Evolutionary conservation across 2,329 filamentous ascomycete genomes (phyloP).

Genomic region (Exophiala phaeomuriformis): DNA sequence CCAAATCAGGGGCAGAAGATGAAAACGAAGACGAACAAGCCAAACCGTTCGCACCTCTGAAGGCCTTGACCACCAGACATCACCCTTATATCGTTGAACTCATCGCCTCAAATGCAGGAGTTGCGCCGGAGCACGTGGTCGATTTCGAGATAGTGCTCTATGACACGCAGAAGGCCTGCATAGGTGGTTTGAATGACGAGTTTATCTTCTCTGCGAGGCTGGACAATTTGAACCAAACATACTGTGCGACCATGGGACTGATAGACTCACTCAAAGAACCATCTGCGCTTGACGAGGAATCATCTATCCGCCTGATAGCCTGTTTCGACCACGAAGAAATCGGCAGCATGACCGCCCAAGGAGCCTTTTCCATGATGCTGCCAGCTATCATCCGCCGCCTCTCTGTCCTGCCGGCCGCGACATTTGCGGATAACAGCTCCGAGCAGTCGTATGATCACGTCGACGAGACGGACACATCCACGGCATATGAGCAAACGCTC

Average conservation of each 20-base stretch:
- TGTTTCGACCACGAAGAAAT: slow-evolving; percentile 99
- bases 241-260: slow-evolving; percentile 78
- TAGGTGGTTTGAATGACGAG: slow-evolving; percentile 86
- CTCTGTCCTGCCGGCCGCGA: slow-evolving; percentile 63
- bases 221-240: slow-evolving; percentile 95
- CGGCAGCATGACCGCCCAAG: slow-evolving; percentile 84
- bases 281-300: slow-evolving; percentile 63
- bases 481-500: slow-evolving; percentile 88
- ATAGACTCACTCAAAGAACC: slow-evolving; percentile 66
- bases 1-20: slow-evolving; percentile 28
- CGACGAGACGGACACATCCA: slow-evolving; percentile 57
- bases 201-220: slow-evolving; percentile 93
- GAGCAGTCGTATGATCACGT: slow-evolving; percentile 60
- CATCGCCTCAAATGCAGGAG: slow-evolving; percentile 70
- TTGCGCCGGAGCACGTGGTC: slow-evolving; percentile 62
- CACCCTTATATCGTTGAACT: slow-evolving; percentile 81
- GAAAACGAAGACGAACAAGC: slow-evolving; percentile 41
- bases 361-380: slow-evolving; percentile 85
- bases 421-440: slow-evolving; percentile 44
- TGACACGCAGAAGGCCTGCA: slow-evolving; percentile 82
- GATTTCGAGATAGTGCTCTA: slow-evolving; percentile 98
- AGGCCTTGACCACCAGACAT: slow-evolving; percentile 71
- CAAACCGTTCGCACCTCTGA: slow-evolving; percentile 62
- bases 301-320: slow-evolving; percentile 79
- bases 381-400: slow-evolving; percentile 80